phyloP scores from a whole-genome alignment of 768 basidiomycete species.

The Boletus fagicola region DNA sequence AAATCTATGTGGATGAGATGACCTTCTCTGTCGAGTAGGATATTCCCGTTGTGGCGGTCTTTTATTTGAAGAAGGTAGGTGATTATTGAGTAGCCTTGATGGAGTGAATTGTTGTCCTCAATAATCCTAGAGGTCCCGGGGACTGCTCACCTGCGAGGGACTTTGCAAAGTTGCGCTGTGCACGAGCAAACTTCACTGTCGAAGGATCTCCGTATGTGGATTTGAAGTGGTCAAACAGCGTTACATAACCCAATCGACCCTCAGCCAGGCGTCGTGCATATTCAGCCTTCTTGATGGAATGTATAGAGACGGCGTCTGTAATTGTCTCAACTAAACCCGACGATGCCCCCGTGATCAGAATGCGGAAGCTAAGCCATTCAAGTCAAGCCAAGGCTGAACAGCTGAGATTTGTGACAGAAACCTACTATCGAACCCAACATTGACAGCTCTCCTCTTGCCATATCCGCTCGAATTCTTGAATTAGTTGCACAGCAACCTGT shows the following conservation, averaged over 20 bases:
- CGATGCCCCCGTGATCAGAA: slow-evolving; percentile 88
- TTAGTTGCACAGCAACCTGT: slow-evolving; percentile 93
- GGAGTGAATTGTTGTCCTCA: neutral
- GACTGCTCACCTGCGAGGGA: slow-evolving; percentile 69
- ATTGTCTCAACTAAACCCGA: slow-evolving; percentile 98
- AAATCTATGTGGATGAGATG: slow-evolving; percentile 98
- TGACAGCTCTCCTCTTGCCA: slow-evolving; percentile 92
- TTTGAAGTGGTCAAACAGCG: slow-evolving; percentile 88
- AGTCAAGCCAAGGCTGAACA: neutral
- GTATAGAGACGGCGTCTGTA: slow-evolving; percentile 96
- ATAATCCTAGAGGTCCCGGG: neutral
- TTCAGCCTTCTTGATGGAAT: slow-evolving; percentile 99
- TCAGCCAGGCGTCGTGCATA: slow-evolving; percentile 85
- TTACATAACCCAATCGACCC: slow-evolving; percentile 82
- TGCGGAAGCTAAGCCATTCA: slow-evolving; percentile 73
- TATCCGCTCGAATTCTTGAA: slow-evolving; percentile 88
- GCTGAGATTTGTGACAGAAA: slow-evolving; percentile 6
- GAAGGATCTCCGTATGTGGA: slow-evolving; percentile 86
- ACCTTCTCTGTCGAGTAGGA: slow-evolving; percentile 91
- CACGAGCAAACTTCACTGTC: slow-evolving; percentile 83
- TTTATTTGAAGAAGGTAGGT: slow-evolving; percentile 98
- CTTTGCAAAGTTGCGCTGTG: slow-evolving; percentile 92
- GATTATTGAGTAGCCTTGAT: slow-evolving; percentile 83
- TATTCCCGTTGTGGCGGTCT: slow-evolving; percentile 98
- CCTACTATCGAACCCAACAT: slow-evolving; percentile 93